phyloP scores from a whole-genome alignment of 2,329 filamentous ascomycete species.

The Orbilia ellipsospora region DNA sequence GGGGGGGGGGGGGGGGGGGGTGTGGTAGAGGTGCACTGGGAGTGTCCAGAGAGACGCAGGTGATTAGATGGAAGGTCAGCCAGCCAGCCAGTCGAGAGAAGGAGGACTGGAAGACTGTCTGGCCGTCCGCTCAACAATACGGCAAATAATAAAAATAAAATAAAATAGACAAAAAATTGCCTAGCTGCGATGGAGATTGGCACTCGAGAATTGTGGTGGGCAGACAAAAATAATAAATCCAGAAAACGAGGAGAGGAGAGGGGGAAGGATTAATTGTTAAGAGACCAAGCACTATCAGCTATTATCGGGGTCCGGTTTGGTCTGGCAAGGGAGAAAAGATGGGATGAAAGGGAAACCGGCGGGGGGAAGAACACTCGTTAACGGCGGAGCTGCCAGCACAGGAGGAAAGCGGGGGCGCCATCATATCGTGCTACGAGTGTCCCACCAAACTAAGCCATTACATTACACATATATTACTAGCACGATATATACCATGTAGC shows the following conservation, averaged over 20 bases:
- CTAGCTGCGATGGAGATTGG: conserved; percentile 16
- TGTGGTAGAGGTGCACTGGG: conserved; percentile 10
- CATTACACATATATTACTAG: too few species aligned
- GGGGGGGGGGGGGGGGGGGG: neutral
- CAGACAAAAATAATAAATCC: conserved; percentile 43
- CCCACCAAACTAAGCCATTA: too few species aligned
- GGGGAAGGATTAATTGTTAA: conserved; percentile 11
- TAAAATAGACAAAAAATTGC: neutral
- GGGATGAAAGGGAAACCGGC: conserved; percentile 39
- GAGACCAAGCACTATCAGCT: too few species aligned
- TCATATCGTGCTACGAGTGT: too few species aligned
- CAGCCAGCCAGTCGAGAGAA: conserved; percentile 6
- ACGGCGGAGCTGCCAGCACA: conserved; percentile 15
- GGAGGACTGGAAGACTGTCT: conserved; percentile 34
- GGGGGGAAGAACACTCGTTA: conserved; percentile 10
- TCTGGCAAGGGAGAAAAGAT: conserved; percentile 26
- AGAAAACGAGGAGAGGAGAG: conserved; percentile 4
- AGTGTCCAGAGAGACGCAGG: conserved; percentile 33
- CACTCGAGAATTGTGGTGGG: conserved; percentile 6
- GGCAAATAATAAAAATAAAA: too few species aligned
- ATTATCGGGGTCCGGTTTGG: too few species aligned
- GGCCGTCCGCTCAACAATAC: too few species aligned
- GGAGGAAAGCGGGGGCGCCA: neutral
- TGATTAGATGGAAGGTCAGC: conserved; percentile 20
- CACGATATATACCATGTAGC: too few species aligned